Base-by-base conservation (phyloP, 306 rosid species). In the Lablab purpureus region DNA sequence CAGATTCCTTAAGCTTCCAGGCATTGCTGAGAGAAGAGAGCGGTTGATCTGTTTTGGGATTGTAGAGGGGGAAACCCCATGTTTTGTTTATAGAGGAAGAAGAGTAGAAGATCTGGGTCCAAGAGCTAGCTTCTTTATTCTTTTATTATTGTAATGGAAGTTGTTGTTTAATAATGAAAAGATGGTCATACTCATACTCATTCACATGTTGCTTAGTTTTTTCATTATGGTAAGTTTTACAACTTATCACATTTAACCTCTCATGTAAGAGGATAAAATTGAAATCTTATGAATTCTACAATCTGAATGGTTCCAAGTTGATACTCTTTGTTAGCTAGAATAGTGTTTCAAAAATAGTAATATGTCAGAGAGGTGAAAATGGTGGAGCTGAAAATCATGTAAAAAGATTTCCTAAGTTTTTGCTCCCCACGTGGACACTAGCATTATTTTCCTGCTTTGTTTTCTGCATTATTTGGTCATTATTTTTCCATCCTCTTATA, bases 21-120 rank as follows among this genome's bases (percentile, higher is more conserved):
- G 87, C 99, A 96, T 96, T 88, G 88, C 85, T 93, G 90, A 88
- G 88, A 81, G 90, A 86, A 78, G 85, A 85, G 85, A 66, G 76
- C 79, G 66, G 88, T 70, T 85, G 91, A 87, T 91, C 71, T 91
- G 92, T 88, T 89, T 93, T 89, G 96, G 91, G 96, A 96, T 89
- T 90, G 99, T 70, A 83, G 91, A 90, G 88, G 90, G 97, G 80
- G 91, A 87, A 93, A 90, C 58, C 91, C 94, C 98, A 91, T 96
- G 92, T 87, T 90, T 93, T 93, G 98, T 90, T 91, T 95, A 95
- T 95, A 95, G 96, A 82, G 85, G 76, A 81, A 88, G 84, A 71
- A 88, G 90, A 71, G 86, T 68, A 76, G 88, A 90, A 85, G 89
- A 84, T 87, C 86, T 95, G 87, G 91, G 88, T 93, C 93, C 88